Conservation (phyloP, 2,329 filamentous ascomycete species). For the Pyricularia sp. region DNA sequence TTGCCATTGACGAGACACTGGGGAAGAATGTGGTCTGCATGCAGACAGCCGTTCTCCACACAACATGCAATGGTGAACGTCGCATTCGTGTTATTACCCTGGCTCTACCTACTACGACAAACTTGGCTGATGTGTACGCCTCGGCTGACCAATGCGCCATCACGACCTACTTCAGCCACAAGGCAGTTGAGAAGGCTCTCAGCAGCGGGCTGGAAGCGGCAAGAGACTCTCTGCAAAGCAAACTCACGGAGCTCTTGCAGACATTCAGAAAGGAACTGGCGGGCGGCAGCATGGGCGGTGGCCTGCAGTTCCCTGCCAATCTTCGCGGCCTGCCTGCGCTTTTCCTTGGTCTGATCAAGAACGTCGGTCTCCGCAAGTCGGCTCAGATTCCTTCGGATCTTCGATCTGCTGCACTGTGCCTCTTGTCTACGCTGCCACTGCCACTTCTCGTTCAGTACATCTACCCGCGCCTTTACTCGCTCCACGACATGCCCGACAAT, state of each 20-base stretch:
- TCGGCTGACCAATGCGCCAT: constrained; percentile 93
- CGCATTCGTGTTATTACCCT: constrained; percentile 92
- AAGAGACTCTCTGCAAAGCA: constrained; percentile 80
- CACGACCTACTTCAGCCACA: constrained; percentile 91
- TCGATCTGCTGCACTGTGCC: constrained; percentile 82
- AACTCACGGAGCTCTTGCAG: constrained; percentile 83
- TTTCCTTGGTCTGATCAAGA: constrained; percentile 93
- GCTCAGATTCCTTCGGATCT: constrained; percentile 91
- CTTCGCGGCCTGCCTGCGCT: constrained; percentile 79
- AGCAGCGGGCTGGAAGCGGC: constrained; percentile 83
- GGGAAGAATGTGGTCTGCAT: constrained; percentile 87
- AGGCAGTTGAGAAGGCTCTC: constrained; percentile 85
- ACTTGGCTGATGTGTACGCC: constrained; percentile 82
- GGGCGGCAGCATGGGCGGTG: constrained; percentile 90
- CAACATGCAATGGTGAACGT: constrained; percentile 93
- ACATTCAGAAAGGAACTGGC: constrained; percentile 97
- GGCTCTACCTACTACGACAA: constrained; percentile 85
- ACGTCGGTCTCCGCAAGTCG: constrained; percentile 86
- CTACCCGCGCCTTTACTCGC: constrained; percentile 72
- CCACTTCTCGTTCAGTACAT: constrained; percentile 91
- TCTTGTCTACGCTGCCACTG: constrained; percentile 87
- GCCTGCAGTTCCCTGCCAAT: constrained; percentile 90
- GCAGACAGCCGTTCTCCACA: constrained; percentile 92
- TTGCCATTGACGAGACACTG: constrained; percentile 92
- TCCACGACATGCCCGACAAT: constrained; percentile 94